Evolutionary conservation across 73 alveolate species (phyloP), one percentile per base, ranked within the genome.

Genomic region (Paramecium sonneborni): DNA sequence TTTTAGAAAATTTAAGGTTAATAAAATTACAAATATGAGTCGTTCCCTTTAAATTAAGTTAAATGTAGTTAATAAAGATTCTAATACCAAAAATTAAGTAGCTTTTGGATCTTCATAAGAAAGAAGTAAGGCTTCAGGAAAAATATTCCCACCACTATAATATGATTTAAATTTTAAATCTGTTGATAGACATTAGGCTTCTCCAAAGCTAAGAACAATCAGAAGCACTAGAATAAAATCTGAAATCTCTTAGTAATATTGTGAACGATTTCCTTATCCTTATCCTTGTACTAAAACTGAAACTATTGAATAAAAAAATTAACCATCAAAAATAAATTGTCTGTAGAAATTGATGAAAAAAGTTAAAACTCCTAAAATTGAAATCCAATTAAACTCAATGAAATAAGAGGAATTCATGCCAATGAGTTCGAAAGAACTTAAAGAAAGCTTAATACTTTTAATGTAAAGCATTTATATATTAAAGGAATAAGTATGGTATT

Each of bases 71-170:
- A 52, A 52, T 12, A 52, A 52, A 52, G 68, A 52, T 18, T 18
- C 30, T 6, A 52, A 52, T 21, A 23, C 34, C 43, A 62, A 32
- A 62, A 62, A 62, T 62, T 30, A 26, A 12, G 84, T 62, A 9
- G 84, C 84, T 26, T 62, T 62, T 62, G 84, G 84, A 62, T 62
- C 84, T 12, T 62, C 84, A 2, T 62, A 62, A 15, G 84, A 62
- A 12, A 62, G 84, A 21, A 62, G 44, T 5, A 62, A 30, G 44
- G 34, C 84, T 12, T 26, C 39, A 26, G 44, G 44, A 26, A 62
- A 26, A 26, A 62, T 14, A 10, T 26, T 62, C 12, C 84, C 84
- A 23, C 84, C 46, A 62, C 24, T 62, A 32, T 32, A 62, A 32
- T 62, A 62, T 62, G 24, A 62, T 32, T 32, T 62, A 62, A 62